phyloP scores from a whole-genome alignment of 352 stramenopile species.

The Globisporangium middletonii region DNA sequence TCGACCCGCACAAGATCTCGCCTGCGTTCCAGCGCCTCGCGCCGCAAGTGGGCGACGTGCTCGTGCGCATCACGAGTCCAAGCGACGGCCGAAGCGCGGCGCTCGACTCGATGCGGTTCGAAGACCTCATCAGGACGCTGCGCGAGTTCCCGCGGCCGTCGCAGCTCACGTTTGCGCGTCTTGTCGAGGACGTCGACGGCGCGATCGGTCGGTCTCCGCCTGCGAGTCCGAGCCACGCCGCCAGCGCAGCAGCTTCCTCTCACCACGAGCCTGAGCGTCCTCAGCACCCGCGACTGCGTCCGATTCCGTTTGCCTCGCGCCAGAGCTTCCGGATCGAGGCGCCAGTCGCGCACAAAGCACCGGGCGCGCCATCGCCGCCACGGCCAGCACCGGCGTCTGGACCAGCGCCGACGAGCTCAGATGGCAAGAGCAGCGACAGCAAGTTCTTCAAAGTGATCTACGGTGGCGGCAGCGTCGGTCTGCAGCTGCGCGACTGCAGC shows the following conservation, averaged over 20 bases:
- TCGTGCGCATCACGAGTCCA: slow-evolving; percentile 41
- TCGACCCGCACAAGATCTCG: slow-evolving; percentile 58
- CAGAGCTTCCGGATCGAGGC: slow-evolving; percentile 56
- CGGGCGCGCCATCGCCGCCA: slow-evolving; percentile 4
- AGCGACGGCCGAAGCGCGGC: slow-evolving; percentile 14
- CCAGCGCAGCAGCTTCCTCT: neutral
- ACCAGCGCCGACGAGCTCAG: neutral
- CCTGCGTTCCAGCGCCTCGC: slow-evolving; percentile 42
- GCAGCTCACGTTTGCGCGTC: slow-evolving; percentile 52
- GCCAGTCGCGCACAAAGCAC: slow-evolving; percentile 10
- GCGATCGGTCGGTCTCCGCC: slow-evolving; percentile 3
- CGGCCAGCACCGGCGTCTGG: neutral
- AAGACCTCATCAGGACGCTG: slow-evolving; percentile 53
- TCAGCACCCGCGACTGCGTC: slow-evolving; percentile 13
- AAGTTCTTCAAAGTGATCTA: slow-evolving; percentile 70
- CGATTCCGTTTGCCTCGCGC: slow-evolving; percentile 21
- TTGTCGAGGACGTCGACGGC: slow-evolving; percentile 25
- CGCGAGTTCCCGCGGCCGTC: slow-evolving; percentile 44
- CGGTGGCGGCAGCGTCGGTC: slow-evolving; percentile 35
- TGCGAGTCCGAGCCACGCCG: slow-evolving; percentile 1
- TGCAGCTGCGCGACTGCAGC: slow-evolving; percentile 42
- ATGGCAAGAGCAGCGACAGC: slow-evolving; percentile 29
- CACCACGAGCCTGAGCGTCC: neutral
- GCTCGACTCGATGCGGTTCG: slow-evolving; percentile 61
- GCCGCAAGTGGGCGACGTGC: slow-evolving; percentile 55